Evolutionary conservation across 2,329 filamentous ascomycete genomes (phyloP).

Genomic region (Beauveria brongniartii): DNA sequence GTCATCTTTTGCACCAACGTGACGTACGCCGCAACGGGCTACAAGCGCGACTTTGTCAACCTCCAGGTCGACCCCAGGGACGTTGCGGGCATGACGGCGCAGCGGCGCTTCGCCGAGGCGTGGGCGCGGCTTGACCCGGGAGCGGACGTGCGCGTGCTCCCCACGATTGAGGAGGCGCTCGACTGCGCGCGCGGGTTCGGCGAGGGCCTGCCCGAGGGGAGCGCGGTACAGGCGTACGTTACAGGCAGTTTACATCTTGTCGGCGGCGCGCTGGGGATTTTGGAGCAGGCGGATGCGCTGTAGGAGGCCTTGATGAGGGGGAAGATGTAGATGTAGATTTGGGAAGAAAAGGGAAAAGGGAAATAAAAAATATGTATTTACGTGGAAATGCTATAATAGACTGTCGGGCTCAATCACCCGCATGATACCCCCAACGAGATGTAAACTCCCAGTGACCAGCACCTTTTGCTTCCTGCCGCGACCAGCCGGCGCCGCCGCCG

Average conservation of each 20-base stretch:
- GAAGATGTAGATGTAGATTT: not conserved
- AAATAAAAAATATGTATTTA: not conserved
- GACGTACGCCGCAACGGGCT: slow-evolving; percentile 41
- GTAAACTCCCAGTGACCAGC: slow-evolving; percentile 74
- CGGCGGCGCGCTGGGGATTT: slow-evolving; percentile 42
- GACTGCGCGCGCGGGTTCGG: slow-evolving; percentile 33
- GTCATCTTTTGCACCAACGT: slow-evolving; percentile 79
- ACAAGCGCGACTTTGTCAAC: slow-evolving; percentile 52
- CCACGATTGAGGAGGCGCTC: slow-evolving; percentile 49
- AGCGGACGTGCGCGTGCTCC: slow-evolving; percentile 37
- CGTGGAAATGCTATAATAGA: slow-evolving; percentile 21
- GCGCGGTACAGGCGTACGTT: slow-evolving; percentile 41
- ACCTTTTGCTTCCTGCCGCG: slow-evolving; percentile 43
- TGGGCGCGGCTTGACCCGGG: slow-evolving; percentile 40
- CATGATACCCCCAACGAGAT: slow-evolving; percentile 73
- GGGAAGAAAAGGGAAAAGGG: not conserved
- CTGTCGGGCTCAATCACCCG: slow-evolving; percentile 54
- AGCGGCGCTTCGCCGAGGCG: slow-evolving; percentile 43
- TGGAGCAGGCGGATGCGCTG: slow-evolving; percentile 39
- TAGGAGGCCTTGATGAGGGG: slow-evolving; percentile 14
- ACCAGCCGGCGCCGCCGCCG: slow-evolving; percentile 29
- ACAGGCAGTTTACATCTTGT: slow-evolving; percentile 59
- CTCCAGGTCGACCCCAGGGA: slow-evolving; percentile 43
- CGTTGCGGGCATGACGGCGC: slow-evolving; percentile 42
- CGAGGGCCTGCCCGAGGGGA: slow-evolving; percentile 20